phyloP scores from a whole-genome alignment of 345 rosid genomes.

The Erucastrum elatum region DNA sequence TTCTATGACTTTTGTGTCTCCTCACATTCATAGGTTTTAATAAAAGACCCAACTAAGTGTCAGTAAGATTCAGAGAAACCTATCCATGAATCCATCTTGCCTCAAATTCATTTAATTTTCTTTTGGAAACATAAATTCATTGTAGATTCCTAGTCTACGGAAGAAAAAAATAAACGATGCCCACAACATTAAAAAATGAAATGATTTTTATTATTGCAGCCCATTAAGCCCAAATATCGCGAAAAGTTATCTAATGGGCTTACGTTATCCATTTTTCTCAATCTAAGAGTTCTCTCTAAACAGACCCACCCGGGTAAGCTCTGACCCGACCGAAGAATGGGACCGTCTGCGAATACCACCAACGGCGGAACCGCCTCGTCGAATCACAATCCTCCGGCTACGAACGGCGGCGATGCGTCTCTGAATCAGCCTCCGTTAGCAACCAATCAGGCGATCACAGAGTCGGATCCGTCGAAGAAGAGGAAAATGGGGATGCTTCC shows the following conservation, averaged over 20 bases:
- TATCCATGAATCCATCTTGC: too few relatives aligned
- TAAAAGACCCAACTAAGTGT: not conserved
- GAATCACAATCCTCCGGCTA: slow-evolving; percentile 38
- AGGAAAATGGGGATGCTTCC: slow-evolving; percentile 68
- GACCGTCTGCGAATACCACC: slow-evolving; percentile 64
- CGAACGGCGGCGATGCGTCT: slow-evolving; percentile 26
- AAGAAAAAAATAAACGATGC: not conserved
- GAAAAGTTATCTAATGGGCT: not conserved
- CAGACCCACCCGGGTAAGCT: slow-evolving; percentile 16
- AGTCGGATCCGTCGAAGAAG: slow-evolving; percentile 61
- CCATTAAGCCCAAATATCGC: not conserved
- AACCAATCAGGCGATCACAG: slow-evolving; percentile 34
- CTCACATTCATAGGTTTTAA: slow-evolving; percentile 25
- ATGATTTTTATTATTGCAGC: not conserved
- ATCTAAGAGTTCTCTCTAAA: not conserved
- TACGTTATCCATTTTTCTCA: not conserved
- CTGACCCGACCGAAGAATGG: slow-evolving; percentile 50
- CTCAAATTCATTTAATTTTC: too few relatives aligned
- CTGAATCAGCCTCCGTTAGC: slow-evolving; percentile 21
- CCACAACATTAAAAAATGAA: not conserved
- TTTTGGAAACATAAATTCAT: too few relatives aligned
- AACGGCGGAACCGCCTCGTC: slow-evolving; percentile 43
- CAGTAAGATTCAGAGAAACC: too few relatives aligned
- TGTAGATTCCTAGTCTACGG: too few relatives aligned
- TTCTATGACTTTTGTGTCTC: slow-evolving; percentile 34